Evolutionary conservation across 768 basidiomycete species (phyloP).

Genomic region (Boletellus sp.): DNA sequence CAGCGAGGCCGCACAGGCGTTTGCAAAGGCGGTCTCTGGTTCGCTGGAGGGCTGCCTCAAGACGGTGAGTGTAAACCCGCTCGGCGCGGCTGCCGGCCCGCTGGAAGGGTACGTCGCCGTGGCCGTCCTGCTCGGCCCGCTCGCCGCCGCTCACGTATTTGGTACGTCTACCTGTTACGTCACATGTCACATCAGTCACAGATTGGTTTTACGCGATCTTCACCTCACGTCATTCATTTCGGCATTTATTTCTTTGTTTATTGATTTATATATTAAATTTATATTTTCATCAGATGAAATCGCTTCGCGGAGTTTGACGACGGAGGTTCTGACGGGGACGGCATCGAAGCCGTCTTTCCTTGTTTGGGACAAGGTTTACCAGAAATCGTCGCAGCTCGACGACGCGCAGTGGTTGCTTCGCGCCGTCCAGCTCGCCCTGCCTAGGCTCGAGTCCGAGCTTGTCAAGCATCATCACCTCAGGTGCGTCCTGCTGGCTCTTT

Average conservation of each 20-base stretch:
- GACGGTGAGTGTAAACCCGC: conserved; percentile 55
- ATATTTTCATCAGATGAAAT: conserved; percentile 36
- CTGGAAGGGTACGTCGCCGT: conserved; percentile 81
- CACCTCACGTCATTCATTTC: not conserved
- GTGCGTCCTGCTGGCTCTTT: too few species aligned
- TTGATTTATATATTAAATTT: conserved; percentile 15
- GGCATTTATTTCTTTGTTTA: not conserved
- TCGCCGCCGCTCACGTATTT: conserved; percentile 47
- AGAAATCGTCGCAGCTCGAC: conserved; percentile 55
- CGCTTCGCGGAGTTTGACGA: conserved; percentile 44
- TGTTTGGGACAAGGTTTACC: conserved; percentile 83
- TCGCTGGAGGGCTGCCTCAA: conserved; percentile 72
- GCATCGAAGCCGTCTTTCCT: conserved; percentile 79
- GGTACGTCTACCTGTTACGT: conserved; percentile 37
- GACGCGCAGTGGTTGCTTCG: conserved; percentile 79
- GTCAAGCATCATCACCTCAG: conserved; percentile 51
- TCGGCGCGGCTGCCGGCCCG: conserved; percentile 60
- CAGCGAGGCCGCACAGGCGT: conserved; percentile 42
- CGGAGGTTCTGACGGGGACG: conserved; percentile 45
- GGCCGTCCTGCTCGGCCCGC: conserved; percentile 62
- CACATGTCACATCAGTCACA: not conserved
- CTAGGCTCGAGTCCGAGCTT: conserved; percentile 48
- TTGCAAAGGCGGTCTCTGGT: conserved; percentile 54
- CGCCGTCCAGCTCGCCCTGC: conserved; percentile 50
- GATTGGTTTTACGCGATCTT: not conserved